Base-by-base conservation (phyloP, 106 monocot species). In the Allium sativum region DNA sequence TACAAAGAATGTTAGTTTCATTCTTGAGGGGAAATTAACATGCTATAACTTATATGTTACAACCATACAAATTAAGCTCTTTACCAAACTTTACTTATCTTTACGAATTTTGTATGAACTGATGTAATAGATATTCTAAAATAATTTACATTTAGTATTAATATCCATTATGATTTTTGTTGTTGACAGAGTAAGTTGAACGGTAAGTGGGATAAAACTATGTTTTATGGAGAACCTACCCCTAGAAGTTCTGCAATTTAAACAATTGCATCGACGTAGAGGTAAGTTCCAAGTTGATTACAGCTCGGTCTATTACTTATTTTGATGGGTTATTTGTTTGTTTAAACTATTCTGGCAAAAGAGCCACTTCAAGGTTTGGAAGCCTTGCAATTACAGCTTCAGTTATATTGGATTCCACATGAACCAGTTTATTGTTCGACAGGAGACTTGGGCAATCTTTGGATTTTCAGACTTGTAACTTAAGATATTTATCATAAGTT, bases 321-420 rank as follows among this genome's bases (percentile, higher is more conserved):
- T 58, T 96, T 86, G 82, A 96, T 96, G 3, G 84, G 87, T 96
- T 86, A 72, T 78, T 79, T 71, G 87, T 79, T 67, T 96, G 95
- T 58, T 63, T 91, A 66, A 79, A 96, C 64, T 91, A 79, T 74
- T 90, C 65, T 17, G 95, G 95, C 55, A 96, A 90, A 71, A 96
- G 76, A 75, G 87, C 84, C 53, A 96, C 84, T 18, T 90, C 90
- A 66, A 87, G 74, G 59, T 66, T 71, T 73, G 95, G 95, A 72
- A 96, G 95, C 72, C 79, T 81, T 22, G 63, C 65, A 16, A 87
- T 96, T 10, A 96, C 77, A 58, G 77, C 95, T 71, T 96, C 84
- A 61, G 90, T 90, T 18, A 90, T 56, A 78, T 82, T 79, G 61
- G 76, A 71, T 69, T 96, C 95, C 45, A 82, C 77, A 72, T 90